Conservation (phyloP, 345 rosid species). For the Lenwebbia sp. region DNA sequence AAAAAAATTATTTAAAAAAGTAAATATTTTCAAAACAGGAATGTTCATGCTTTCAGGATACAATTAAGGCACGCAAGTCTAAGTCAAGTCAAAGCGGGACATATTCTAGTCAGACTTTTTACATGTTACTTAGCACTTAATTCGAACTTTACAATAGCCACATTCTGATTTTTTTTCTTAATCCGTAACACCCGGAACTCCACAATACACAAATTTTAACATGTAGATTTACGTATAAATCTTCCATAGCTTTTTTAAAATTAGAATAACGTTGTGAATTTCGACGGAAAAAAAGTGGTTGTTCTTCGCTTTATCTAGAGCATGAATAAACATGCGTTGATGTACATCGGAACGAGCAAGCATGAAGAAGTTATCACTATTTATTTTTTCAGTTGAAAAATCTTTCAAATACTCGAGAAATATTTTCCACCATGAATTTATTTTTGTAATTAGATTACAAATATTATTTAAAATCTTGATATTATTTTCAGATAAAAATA, state of each 20-base stretch:
- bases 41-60: not conserved
- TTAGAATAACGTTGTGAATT: not conserved
- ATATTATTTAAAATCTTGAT: too few relatives aligned
- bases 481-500: too few relatives aligned
- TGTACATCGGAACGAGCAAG: not conserved
- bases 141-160: not conserved
- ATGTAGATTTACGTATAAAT: too few relatives aligned
- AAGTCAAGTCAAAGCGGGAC: too few relatives aligned
- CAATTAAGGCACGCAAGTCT: not conserved
- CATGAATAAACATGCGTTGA: not conserved
- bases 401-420: too few relatives aligned
- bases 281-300: rapidly evolving
- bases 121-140: not conserved
- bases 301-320: rapidly evolving
- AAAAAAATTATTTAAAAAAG: not conserved
- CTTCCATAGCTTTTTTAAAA: not conserved
- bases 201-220: rapidly evolving
- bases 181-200: not conserved
- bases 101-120: not conserved
- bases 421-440: too few relatives aligned
- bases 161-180: not conserved
- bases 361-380: not conserved
- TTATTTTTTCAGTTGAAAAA: not conserved
- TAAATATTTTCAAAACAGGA: not conserved
- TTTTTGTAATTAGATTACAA: too few relatives aligned